Percentiles rank a stretch among this genome's conserved stretches.
These are phyloP conservation scores for Metschnikowia vanudenii DNA, from an alignment of 805 yeast genomes.

Conservation along the genomic window DNA sequence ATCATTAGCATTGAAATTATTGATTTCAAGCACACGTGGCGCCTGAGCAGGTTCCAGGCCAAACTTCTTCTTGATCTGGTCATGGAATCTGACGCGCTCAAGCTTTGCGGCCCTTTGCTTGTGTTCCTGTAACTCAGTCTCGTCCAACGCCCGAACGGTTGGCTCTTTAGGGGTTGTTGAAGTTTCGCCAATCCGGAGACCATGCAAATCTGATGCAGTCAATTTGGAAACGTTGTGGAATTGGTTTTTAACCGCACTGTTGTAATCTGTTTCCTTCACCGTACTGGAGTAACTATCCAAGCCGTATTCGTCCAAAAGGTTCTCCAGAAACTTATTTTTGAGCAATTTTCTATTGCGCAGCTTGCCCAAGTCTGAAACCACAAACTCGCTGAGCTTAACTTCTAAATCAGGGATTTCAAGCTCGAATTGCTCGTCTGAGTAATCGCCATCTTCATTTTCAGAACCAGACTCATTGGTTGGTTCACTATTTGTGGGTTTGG, in stretches of 20 bases:
- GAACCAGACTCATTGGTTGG: slow-evolving; percentile 5
- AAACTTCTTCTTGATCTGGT: slow-evolving; percentile 31
- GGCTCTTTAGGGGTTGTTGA: slow-evolving; percentile 2
- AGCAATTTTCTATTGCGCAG: slow-evolving; percentile 31
- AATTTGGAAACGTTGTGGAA: slow-evolving; percentile 25
- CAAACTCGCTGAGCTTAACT: slow-evolving; percentile 20
- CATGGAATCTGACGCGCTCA: slow-evolving; percentile 28
- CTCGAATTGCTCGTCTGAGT: slow-evolving; percentile 9
- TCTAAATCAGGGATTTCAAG: slow-evolving; percentile 19
- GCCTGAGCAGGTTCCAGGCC: slow-evolving; percentile 10
- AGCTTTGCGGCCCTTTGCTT: slow-evolving; percentile 23
- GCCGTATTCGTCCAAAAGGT: slow-evolving; percentile 41
- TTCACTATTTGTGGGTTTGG: slow-evolving; percentile 5
- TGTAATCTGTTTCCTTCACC: slow-evolving; percentile 30
- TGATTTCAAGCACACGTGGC: slow-evolving; percentile 33
- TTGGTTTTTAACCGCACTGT: slow-evolving; percentile 21
- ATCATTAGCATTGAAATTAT: slow-evolving; percentile 30
- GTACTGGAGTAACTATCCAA: slow-evolving; percentile 31
- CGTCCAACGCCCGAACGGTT: slow-evolving; percentile 22
- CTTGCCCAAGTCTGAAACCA: slow-evolving; percentile 15
- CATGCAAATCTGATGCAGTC: slow-evolving; percentile 31
- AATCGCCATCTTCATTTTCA: neutral
- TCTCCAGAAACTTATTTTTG: slow-evolving; percentile 28
- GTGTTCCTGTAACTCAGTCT: slow-evolving; percentile 30
- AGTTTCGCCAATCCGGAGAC: slow-evolving; percentile 34